phyloP scores from a whole-genome alignment of 2,329 filamentous ascomycete genomes.

The Epichloe sylvatica region DNA sequence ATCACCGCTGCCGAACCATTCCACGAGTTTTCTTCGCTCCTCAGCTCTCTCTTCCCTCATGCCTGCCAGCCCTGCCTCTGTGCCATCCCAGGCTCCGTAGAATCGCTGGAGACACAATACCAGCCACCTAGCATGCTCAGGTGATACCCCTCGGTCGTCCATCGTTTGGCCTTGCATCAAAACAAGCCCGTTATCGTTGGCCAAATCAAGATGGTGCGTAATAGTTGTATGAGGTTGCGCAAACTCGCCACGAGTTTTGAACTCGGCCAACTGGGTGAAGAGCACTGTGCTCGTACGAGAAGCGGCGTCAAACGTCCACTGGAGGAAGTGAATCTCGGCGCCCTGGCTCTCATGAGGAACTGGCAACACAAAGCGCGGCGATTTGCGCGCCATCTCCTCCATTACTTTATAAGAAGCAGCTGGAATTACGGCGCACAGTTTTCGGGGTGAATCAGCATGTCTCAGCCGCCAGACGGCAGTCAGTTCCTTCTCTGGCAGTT shows the following conservation, averaged over 20 bases:
- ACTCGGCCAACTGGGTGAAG: slow-evolving; percentile 89
- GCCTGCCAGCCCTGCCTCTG: slow-evolving; percentile 19
- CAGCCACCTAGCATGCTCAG: slow-evolving; percentile 78
- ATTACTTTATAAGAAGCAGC: slow-evolving; percentile 60
- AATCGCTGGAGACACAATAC: slow-evolving; percentile 91
- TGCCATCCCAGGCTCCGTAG: slow-evolving; percentile 54
- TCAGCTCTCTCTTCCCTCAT: slow-evolving; percentile 41
- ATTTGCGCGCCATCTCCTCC: slow-evolving; percentile 51
- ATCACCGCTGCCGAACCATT: slow-evolving; percentile 73
- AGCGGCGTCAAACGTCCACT: slow-evolving; percentile 76
- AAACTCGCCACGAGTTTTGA: slow-evolving; percentile 79
- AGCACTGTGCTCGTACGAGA: slow-evolving; percentile 60
- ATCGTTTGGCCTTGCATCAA: slow-evolving; percentile 74
- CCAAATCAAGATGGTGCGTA: slow-evolving; percentile 78
- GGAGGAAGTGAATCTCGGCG: slow-evolving; percentile 88
- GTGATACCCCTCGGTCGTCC: slow-evolving; percentile 59
- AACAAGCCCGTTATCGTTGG: slow-evolving; percentile 60
- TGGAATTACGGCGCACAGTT: slow-evolving; percentile 74
- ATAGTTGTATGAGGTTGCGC: slow-evolving; percentile 86
- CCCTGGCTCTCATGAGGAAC: slow-evolving; percentile 55
- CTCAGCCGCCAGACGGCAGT: slow-evolving; percentile 81
- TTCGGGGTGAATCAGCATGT: slow-evolving; percentile 57
- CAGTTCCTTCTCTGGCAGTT: slow-evolving; percentile 67
- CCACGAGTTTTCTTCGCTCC: slow-evolving; percentile 56
- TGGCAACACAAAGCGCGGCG: slow-evolving; percentile 85